Base-by-base conservation (phyloP, 768 basidiomycete species). In the Calvatia gigantea region DNA sequence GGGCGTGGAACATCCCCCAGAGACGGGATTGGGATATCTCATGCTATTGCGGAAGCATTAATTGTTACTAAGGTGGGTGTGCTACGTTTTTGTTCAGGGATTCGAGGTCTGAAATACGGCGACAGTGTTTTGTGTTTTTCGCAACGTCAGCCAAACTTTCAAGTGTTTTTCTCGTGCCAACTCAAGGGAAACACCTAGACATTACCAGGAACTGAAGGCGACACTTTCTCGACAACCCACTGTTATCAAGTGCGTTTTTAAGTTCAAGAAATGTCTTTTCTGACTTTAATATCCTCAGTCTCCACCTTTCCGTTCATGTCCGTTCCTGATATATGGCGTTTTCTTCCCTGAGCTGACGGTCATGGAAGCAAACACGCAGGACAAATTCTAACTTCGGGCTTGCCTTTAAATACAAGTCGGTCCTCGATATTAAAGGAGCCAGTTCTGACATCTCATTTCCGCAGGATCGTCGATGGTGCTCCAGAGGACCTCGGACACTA, bases 1-100 rank as follows among this genome's bases (percentile, higher is more conserved):
- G 96, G 96, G 0, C 80, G 94, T 29, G 96, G 96, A 1, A 98
- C 96, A 1, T 88, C 91, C 2, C 87, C 94, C 0, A 71, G 75
- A 29, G 96, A 89, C 71, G 96, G 82, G 8, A 72, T 89, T 14
- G 91, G 90, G 3, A 89, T 94, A 56, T 84, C 89, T 0, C 86
- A 91, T 69, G 90, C 91, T 12, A 89, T 93, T 62, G 90, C 82
- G 14, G 93, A 86, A 72, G 89, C 72, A 65, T 80, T 86, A 53
- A 85, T 98, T 61, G 74, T 73, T 47, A 72, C 80, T 44, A 90
- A 89, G 75, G 94, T 89, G 29, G n/a, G n/a, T 37, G 75, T 59
- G 39, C 39, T 43, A 35, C 54, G n/a, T 44, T 28, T 23, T 44
- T 31, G 35, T 17, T 41, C n/a, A 14, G 32, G 43, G 51, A 55